Percentiles rank a stretch among this genome's conserved stretches.
Evolutionary conservation across 2,329 filamentous ascomycete species (phyloP).

Genomic region (Lojkania enalia): DNA sequence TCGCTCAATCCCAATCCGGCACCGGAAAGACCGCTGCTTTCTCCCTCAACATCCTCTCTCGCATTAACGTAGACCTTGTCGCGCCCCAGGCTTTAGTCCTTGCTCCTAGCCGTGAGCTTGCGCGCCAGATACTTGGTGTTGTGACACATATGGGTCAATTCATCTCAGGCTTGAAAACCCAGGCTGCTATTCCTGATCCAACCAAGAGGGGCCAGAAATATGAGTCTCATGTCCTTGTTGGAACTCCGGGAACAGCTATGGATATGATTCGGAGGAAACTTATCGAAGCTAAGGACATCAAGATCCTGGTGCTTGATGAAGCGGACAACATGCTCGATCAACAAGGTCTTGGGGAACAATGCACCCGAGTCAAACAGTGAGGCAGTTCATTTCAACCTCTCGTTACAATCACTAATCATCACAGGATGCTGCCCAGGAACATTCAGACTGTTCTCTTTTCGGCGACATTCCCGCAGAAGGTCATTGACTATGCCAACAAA

Average conservation of each 20-base stretch:
- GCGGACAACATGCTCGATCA: conserved; percentile 99
- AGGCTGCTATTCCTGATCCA: conserved; percentile 80
- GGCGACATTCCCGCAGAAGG: conserved; percentile 85
- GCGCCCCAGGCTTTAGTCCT: conserved; percentile 85
- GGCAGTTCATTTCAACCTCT: conserved; percentile 33
- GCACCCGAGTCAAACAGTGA: conserved; percentile 82
- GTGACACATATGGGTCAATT: conserved; percentile 83
- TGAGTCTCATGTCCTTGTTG: conserved; percentile 79
- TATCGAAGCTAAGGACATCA: conserved; percentile 72
- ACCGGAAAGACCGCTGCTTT: conserved; percentile 98
- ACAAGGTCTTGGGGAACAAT: conserved; percentile 94
- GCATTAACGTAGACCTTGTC: conserved; percentile 72
- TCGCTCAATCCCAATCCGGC: conserved; percentile 98
- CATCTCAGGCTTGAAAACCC: conserved; percentile 72
- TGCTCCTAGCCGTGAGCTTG: conserved; percentile 90
- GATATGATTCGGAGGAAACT: conserved; percentile 79
- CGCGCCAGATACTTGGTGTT: conserved; percentile 89
- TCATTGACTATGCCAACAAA: conserved; percentile 77
- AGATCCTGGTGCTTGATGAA: conserved; percentile 89
- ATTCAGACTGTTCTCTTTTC: conserved; percentile 96
- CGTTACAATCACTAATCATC: background rate
- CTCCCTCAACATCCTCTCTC: conserved; percentile 85
- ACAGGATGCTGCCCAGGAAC: conserved; percentile 66
- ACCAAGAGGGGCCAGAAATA: conserved; percentile 70
- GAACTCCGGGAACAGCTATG: conserved; percentile 90